These are phyloP conservation scores for Annulohypoxylon moriforme DNA, from an alignment of 495 filamentous ascomycete genomes.

Conservation along the genomic window DNA sequence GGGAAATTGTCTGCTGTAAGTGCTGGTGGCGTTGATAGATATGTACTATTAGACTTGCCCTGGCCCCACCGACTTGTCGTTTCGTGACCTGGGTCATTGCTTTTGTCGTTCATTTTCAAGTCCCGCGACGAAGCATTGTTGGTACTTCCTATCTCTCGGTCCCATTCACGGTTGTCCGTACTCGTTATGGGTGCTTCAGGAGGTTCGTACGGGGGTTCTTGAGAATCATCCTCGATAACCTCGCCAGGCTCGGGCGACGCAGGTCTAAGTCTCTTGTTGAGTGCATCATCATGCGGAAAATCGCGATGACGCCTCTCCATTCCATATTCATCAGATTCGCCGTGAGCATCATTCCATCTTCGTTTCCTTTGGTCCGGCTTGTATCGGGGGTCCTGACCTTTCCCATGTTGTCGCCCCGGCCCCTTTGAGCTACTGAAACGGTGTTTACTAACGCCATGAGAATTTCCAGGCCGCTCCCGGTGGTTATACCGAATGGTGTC, in stretches of 20 bases:
- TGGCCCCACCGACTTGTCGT: neutral
- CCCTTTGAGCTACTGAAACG: slow-evolving; percentile 24
- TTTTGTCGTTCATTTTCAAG: neutral
- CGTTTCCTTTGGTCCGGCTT: slow-evolving; percentile 37
- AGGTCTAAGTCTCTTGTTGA: slow-evolving; percentile 24
- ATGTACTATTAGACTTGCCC: neutral
- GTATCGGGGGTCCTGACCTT: slow-evolving; percentile 27
- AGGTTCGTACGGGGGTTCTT: slow-evolving; percentile 31
- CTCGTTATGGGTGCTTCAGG: neutral
- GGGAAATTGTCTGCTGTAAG: neutral
- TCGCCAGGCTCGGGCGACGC: slow-evolving; percentile 49
- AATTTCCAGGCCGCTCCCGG: slow-evolving; percentile 29
- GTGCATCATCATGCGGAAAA: slow-evolving; percentile 24
- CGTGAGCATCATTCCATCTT: slow-evolving; percentile 31
- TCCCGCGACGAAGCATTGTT: neutral
- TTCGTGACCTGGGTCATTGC: neutral
- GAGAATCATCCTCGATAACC: slow-evolving; percentile 37
- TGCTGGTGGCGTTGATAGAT: slow-evolving; percentile 3
- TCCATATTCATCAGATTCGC: neutral
- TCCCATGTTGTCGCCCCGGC: slow-evolving; percentile 29
- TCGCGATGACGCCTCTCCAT: slow-evolving; percentile 22
- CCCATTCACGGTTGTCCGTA: neutral
- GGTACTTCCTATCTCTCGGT: neutral
- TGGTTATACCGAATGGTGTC: slow-evolving; percentile 18
- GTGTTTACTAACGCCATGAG: slow-evolving; percentile 17